Evolutionary conservation across 805 yeast genomes (phyloP), one percentile per base, ranked within the genome.

Genomic region (Sporopachydermia quercuum): DNA sequence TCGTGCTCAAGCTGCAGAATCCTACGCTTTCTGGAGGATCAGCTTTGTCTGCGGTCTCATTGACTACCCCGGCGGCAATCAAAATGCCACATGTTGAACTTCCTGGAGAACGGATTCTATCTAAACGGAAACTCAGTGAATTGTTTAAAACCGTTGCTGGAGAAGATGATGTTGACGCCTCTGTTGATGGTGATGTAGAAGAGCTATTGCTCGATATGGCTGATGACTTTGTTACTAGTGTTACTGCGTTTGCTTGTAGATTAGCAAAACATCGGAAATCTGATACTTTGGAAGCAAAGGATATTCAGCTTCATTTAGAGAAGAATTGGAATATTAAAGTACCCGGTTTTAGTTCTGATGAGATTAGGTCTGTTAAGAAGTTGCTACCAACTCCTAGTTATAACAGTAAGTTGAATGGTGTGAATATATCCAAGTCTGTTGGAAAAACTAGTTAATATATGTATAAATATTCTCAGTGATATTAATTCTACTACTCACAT

Each of bases 101-200:
- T 48, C 83, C 76, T 45, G 79, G 83, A 4, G 85, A 81, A 38
- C 61, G 96, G 18, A 93, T 87, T 1, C 63, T 91, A 53, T 79
- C 91, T 34, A 91, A 91, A 57, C 68, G 98, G 39, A 91, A 91
- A 56, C 66, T 91, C 47, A 71, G 82, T 46, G 98, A 91, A 54
- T 66, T 91, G 43, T 91, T 91, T 4, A 74, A 76, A 52, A 74
- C 83, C 2, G 82, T 78, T 13, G 91, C 87, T 4, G 2, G 89
- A 81, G 91, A 79, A 56, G 96, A 94, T 35, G 96, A 89, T 53
- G 81, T 89, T 14, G 94, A 86, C 50, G 77, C 94, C 4, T 70
- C 71, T 3, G 81, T 91, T 42, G 98, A 89, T 57, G 97, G 96
- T 18, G 96, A 91, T 58, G 94, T 85, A 14, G 96, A 87, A 57